These are phyloP conservation scores for Yarrowia sp. DNA, from an alignment of 805 yeast genomes.

Conservation along the genomic window DNA sequence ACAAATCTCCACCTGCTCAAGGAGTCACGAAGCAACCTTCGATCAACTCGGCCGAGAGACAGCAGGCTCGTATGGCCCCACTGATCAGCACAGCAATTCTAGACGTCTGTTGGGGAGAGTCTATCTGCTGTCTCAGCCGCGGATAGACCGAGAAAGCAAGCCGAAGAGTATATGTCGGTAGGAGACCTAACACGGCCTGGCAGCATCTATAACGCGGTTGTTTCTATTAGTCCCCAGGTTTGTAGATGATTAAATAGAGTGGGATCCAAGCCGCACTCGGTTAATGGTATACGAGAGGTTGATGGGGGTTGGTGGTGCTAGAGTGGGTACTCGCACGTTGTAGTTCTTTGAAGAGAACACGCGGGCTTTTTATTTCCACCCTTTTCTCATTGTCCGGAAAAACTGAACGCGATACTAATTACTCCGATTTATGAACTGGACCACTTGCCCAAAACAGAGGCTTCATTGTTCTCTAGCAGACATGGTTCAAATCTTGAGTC, in stretches of 20 bases:
- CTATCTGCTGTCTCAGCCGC: constrained; percentile 22
- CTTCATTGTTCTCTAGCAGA: background rate
- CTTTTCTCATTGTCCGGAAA: too few species aligned
- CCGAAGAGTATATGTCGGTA: background rate
- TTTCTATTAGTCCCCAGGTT: background rate
- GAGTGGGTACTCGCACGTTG: background rate
- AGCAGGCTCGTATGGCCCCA: constrained; percentile 7
- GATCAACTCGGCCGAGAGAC: constrained; percentile 1
- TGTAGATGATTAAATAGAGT: constrained; percentile 2
- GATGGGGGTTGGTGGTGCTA: too few species aligned
- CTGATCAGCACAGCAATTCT: constrained; percentile 12
- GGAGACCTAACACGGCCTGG: background rate
- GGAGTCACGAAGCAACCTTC: background rate
- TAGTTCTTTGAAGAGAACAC: too few species aligned
- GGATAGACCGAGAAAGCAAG: constrained; percentile 4
- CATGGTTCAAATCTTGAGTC: constrained; percentile 4
- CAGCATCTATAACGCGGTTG: background rate
- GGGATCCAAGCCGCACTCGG: constrained; percentile 1
- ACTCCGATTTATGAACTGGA: background rate
- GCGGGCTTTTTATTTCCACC: too few species aligned
- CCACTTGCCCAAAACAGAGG: background rate
- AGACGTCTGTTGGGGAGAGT: constrained; percentile 21
- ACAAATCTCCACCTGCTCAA: too few species aligned
- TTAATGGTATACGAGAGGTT: background rate
- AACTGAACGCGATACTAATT: too few species aligned